Conservation (phyloP, 768 basidiomycete genomes). For the Leccinum variicolor region DNA sequence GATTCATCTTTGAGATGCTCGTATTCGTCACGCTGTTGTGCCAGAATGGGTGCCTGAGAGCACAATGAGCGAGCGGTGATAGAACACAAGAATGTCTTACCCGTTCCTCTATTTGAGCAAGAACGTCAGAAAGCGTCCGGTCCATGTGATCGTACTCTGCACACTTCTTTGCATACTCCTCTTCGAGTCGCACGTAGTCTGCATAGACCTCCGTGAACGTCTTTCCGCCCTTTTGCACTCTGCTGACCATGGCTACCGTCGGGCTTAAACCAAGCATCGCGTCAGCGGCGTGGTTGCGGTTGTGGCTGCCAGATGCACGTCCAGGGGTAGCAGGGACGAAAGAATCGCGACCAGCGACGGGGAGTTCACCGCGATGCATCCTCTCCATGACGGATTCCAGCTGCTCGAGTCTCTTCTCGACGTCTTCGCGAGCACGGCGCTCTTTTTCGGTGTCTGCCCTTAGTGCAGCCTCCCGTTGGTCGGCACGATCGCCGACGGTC, state of each 20-base stretch:
- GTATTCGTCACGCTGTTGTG: constrained; percentile 88
- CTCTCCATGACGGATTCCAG: constrained; percentile 69
- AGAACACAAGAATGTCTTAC: constrained; percentile 35
- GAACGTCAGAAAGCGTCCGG: constrained; percentile 70
- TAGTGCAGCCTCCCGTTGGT: constrained; percentile 61
- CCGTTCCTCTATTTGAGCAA: constrained; percentile 89
- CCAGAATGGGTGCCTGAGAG: constrained; percentile 79
- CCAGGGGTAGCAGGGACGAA: constrained; percentile 38
- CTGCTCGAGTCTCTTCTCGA: constrained; percentile 69
- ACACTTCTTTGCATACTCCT: constrained; percentile 72
- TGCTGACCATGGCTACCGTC: constrained; percentile 82
- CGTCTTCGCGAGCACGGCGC: constrained; percentile 60
- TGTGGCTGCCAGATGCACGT: constrained; percentile 39
- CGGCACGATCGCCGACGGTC: constrained; percentile 63
- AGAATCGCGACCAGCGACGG: constrained; percentile 45
- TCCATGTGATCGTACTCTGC: constrained; percentile 86
- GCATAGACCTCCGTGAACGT: constrained; percentile 94
- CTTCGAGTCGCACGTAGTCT: constrained; percentile 84
- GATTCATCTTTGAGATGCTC: constrained; percentile 80
- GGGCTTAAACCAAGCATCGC: constrained; percentile 76
- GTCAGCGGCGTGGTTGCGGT: constrained; percentile 47
- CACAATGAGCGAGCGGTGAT: neutral
- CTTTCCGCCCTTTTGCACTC: constrained; percentile 77
- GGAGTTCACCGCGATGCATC: constrained; percentile 71
- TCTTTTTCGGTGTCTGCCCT: constrained; percentile 74